Evolutionary conservation across 345 rosid genomes (phyloP).

Genomic region (Eucalyptus erythrocorys): DNA sequence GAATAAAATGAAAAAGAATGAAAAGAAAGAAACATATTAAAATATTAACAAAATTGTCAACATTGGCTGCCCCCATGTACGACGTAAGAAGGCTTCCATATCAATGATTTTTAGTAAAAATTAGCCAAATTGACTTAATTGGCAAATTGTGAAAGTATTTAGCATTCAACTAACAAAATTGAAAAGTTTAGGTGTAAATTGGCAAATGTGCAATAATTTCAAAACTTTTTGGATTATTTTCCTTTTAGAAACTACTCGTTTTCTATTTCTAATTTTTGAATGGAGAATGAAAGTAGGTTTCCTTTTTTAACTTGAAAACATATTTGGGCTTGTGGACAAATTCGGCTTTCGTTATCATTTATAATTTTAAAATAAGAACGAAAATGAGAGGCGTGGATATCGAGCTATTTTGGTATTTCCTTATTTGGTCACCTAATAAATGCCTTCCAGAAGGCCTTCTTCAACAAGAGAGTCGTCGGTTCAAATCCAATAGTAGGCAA

Average conservation of each 20-base stretch:
- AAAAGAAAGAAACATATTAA: no score
- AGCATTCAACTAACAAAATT: no score
- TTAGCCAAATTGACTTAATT: no score
- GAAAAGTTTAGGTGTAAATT: no score
- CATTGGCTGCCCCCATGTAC: no score
- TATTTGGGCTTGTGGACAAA: not conserved
- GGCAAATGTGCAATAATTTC: no score
- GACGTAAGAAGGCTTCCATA: rapidly evolving
- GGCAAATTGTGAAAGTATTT: not conserved
- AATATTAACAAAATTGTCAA: not conserved
- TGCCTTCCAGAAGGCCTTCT: not conserved
- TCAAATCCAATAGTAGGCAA: not conserved
- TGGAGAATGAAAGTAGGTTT: not conserved
- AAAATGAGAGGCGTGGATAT: not conserved
- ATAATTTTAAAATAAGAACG: not conserved
- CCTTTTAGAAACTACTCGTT: not conserved
- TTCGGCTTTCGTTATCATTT: not conserved
- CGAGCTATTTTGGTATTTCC: not conserved
- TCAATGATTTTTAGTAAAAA: not conserved
- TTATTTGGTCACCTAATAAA: not conserved
- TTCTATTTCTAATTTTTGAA: not conserved
- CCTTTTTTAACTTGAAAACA: not conserved
- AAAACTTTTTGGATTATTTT: no score
- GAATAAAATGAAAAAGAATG: no score
- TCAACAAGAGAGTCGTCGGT: not conserved